Percentiles rank a stretch among this genome's conserved stretches.
phyloP scores from a whole-genome alignment of 208 protist genomes.

The Acanthamoeba lenticulata region DNA sequence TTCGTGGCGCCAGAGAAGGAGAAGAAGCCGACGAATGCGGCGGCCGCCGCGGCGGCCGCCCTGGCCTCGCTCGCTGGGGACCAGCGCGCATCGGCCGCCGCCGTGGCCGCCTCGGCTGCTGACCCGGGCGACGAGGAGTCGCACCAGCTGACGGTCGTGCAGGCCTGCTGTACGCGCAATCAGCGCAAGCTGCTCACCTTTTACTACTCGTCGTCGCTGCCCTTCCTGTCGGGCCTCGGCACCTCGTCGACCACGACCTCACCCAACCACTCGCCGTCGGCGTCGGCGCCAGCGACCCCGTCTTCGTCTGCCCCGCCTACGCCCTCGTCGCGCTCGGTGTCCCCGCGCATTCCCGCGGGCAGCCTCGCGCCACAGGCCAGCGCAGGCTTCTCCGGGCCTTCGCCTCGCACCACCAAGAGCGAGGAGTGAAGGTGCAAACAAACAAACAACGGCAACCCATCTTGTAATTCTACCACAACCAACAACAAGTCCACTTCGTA shows the following conservation, averaged over 20 bases:
- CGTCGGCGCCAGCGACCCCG: neutral
- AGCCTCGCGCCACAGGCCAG: neutral
- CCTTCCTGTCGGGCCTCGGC: neutral
- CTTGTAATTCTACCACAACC: too few species aligned
- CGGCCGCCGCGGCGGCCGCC: neutral
- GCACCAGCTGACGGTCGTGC: neutral
- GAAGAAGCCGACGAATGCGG: neutral
- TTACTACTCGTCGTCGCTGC: slow-evolving; percentile 21
- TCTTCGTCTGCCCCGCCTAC: neutral
- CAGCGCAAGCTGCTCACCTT: slow-evolving; percentile 29
- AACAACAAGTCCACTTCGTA: too few species aligned
- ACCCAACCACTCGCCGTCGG: neutral
- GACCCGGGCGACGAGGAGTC: slow-evolving; percentile 33
- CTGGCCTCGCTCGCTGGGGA: neutral
- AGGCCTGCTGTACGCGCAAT: slow-evolving; percentile 23
- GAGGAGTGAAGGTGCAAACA: neutral
- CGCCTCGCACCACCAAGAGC: neutral
- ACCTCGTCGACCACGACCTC: neutral
- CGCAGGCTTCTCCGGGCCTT: neutral
- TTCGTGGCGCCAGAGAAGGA: slow-evolving; percentile 36
- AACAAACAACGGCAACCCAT: neutral
- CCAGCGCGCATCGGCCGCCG: neutral
- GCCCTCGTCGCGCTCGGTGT: slow-evolving; percentile 4
- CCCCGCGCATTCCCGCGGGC: neutral
- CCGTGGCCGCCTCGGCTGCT: neutral